A percentile compares a stretch with the other conserved stretches of the same genome.
These are phyloP conservation scores for Ascochyta fabae DNA, from an alignment of 2,329 filamentous ascomycete genomes.

Conservation along the genomic window DNA sequence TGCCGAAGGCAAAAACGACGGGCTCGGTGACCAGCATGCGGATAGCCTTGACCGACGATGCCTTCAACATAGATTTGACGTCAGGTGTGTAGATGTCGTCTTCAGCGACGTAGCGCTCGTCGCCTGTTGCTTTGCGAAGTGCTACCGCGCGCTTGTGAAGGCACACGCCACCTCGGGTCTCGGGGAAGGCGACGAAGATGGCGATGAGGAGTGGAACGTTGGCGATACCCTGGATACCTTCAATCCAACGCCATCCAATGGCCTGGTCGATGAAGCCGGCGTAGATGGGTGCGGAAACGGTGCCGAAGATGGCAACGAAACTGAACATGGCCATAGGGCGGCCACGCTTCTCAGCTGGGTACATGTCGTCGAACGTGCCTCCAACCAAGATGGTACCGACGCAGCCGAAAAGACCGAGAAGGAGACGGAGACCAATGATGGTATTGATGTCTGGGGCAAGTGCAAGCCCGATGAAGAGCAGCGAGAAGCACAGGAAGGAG, in stretches of 20 bases:
- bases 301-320: conserved; percentile 49
- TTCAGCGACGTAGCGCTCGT: conserved; percentile 58
- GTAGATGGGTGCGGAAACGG: conserved; percentile 61
- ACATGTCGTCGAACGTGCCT: conserved; percentile 40
- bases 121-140: conserved; percentile 56
- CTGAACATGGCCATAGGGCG: conserved; percentile 40
- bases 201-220: conserved; percentile 57
- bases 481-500: conserved; percentile 35
- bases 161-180: conserved; percentile 57
- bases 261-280: conserved; percentile 61
- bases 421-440: conserved; percentile 36
- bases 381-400: conserved; percentile 39
- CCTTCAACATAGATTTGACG: conserved; percentile 55
- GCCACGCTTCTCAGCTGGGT: conserved; percentile 35
- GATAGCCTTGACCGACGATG: conserved; percentile 60
- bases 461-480: conserved; percentile 37
- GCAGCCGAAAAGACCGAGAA: conserved; percentile 37
- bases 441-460: conserved; percentile 32
- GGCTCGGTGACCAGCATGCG: conserved; percentile 59
- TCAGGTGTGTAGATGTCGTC: conserved; percentile 60
- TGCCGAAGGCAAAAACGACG: conserved; percentile 58
- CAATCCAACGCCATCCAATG: conserved; percentile 61
- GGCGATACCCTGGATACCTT: conserved; percentile 60
- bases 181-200: conserved; percentile 33
- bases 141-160: conserved; percentile 58